A percentile compares a stretch with the other conserved stretches of the same genome.
Conservation (phyloP, 495 filamentous ascomycete species). For the Pyronema omphalodes region DNA sequence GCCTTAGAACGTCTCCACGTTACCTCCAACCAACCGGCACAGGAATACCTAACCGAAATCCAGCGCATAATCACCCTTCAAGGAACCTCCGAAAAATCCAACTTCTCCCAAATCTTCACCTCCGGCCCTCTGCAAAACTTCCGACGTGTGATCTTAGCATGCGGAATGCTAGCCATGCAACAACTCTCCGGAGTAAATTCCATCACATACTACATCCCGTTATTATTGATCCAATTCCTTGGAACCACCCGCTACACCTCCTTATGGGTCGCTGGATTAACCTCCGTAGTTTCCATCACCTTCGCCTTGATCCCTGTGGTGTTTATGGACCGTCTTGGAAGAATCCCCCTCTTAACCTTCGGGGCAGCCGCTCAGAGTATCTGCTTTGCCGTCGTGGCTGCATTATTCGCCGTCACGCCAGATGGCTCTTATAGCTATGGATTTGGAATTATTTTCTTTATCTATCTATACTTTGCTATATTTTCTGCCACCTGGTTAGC, state of each 20-base stretch:
- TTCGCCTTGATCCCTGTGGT: conserved; percentile 46
- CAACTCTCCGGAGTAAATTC: not conserved
- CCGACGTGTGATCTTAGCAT: conserved; percentile 28
- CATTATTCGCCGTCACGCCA: conserved; percentile 26
- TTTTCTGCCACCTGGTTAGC: conserved; percentile 60
- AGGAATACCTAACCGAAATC: conserved; percentile 29
- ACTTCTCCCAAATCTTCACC: conserved; percentile 28
- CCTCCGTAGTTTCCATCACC: conserved; percentile 45
- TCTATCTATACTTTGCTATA: conserved; percentile 49
- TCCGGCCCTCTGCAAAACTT: conserved; percentile 31
- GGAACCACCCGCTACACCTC: conserved; percentile 7
- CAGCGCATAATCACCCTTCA: conserved; percentile 27
- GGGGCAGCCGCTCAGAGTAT: conserved; percentile 45
- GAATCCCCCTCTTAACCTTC: conserved; percentile 51
- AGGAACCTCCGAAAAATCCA: conserved; percentile 26
- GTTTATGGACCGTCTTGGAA: conserved; percentile 49
- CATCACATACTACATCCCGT: not conserved
- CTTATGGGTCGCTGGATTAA: conserved; percentile 46
- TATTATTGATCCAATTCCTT: not conserved
- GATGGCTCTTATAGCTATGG: conserved; percentile 34
- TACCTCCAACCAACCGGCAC: conserved; percentile 12
- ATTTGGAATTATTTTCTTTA: conserved; percentile 45
- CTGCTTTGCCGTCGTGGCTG: conserved; percentile 38
- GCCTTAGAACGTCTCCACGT: conserved; percentile 16
- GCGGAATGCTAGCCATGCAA: conserved; percentile 2